Evolutionary conservation across 1,284 basidiomycete species (phyloP).

Genomic region (Trametes pubescens): DNA sequence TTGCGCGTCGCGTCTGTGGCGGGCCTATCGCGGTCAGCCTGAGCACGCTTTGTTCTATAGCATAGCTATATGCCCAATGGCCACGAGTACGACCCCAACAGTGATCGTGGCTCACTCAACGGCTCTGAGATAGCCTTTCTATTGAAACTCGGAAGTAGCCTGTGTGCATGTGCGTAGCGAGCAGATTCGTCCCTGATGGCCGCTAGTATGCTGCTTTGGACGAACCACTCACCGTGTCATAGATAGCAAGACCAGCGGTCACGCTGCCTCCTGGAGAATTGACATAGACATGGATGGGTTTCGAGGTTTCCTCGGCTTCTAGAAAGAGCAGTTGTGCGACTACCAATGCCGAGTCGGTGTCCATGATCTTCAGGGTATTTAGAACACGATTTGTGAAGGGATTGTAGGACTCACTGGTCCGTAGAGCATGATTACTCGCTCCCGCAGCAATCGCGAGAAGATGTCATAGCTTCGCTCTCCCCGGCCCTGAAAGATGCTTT

Average conservation of each 20-base stretch:
- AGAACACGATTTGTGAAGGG: constrained; percentile 22
- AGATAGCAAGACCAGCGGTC: constrained; percentile 92
- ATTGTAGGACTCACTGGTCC: constrained; percentile 72
- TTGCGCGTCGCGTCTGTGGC: too few relatives aligned
- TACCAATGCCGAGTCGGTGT: constrained; percentile 83
- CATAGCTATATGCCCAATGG: too few relatives aligned
- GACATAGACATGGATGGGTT: constrained; percentile 94
- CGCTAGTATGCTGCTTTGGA: too few relatives aligned
- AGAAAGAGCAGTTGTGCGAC: constrained; percentile 93
- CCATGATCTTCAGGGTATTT: constrained; percentile 69
- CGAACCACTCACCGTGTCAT: constrained; percentile 78
- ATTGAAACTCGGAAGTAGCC: too few relatives aligned
- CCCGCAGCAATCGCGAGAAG: constrained; percentile 88
- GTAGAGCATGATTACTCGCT: constrained; percentile 93
- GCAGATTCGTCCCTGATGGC: too few relatives aligned
- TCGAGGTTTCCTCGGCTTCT: constrained; percentile 91
- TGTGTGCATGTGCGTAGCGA: too few relatives aligned
- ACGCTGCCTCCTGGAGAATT: constrained; percentile 96
- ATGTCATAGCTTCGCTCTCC: constrained; percentile 96
- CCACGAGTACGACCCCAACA: too few relatives aligned
- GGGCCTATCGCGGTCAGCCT: too few relatives aligned
- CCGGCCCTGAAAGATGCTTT: constrained; percentile 66
- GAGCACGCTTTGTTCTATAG: too few relatives aligned
- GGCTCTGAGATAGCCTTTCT: too few relatives aligned
- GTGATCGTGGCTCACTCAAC: too few relatives aligned